These are phyloP conservation scores for Clavispora carvajalis DNA, from an alignment of 805 yeast genomes.

Conservation along the genomic window DNA sequence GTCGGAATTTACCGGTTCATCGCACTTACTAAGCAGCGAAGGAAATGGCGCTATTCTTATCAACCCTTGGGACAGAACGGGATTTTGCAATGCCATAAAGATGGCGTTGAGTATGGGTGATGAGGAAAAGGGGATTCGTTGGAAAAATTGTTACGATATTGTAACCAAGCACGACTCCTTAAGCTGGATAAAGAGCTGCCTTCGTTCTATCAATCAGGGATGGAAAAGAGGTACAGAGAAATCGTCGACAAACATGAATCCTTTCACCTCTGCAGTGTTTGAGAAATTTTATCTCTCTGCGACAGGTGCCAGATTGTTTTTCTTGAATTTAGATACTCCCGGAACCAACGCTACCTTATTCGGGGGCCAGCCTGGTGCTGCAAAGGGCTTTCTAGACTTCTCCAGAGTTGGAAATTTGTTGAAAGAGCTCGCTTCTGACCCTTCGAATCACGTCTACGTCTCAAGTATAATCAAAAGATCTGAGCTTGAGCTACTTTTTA, in stretches of 20 bases:
- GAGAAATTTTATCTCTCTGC: slow-evolving; percentile 22
- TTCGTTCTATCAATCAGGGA: slow-evolving; percentile 45
- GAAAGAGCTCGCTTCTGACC: slow-evolving; percentile 52
- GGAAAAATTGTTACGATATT: slow-evolving; percentile 56
- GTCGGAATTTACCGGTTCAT: slow-evolving; percentile 94
- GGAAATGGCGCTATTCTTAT: slow-evolving; percentile 66
- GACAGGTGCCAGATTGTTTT: slow-evolving; percentile 40
- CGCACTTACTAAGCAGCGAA: slow-evolving; percentile 54
- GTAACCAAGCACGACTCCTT: slow-evolving; percentile 66
- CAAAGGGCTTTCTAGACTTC: slow-evolving; percentile 8
- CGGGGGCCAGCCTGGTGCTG: slow-evolving; percentile 9
- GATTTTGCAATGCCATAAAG: slow-evolving; percentile 59
- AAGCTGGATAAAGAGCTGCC: slow-evolving; percentile 63
- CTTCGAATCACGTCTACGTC: slow-evolving; percentile 64
- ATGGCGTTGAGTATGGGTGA: slow-evolving; percentile 59
- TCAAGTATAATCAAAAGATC: slow-evolving; percentile 59
- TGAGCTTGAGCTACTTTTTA: slow-evolving; percentile 63
- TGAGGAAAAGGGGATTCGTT: slow-evolving; percentile 54
- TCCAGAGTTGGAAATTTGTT: slow-evolving; percentile 55
- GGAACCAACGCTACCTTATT: slow-evolving; percentile 18
- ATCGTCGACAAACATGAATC: slow-evolving; percentile 19
- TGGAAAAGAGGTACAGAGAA: slow-evolving; percentile 31
- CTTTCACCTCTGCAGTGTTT: slow-evolving; percentile 32
- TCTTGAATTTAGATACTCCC: slow-evolving; percentile 48
- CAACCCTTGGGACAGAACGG: slow-evolving; percentile 85